phyloP scores from a whole-genome alignment of 2,329 filamentous ascomycete species.

The Zymoseptoria pseudotritici region DNA sequence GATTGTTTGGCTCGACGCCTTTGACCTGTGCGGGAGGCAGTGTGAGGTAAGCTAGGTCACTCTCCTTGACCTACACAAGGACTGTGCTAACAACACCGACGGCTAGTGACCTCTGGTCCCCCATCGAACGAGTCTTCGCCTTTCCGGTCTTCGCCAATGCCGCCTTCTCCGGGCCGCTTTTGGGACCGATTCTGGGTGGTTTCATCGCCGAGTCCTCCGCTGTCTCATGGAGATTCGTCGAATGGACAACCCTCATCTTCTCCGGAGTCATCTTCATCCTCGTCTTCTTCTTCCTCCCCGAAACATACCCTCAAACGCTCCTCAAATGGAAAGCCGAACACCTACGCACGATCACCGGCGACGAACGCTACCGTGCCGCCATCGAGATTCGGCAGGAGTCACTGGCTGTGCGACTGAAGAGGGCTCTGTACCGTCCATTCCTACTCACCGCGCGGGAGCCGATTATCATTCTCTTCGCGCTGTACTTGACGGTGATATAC shows the following conservation, averaged over 20 bases:
- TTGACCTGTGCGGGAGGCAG: constrained; percentile 41
- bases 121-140: constrained; percentile 32
- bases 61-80: neutral
- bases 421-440: constrained; percentile 37
- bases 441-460: constrained; percentile 30
- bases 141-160: constrained; percentile 46
- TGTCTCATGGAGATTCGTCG: constrained; percentile 41
- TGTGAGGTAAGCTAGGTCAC: constrained; percentile 22
- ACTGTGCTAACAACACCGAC: neutral
- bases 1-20: constrained; percentile 41
- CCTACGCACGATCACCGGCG: constrained; percentile 26
- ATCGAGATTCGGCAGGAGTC: constrained; percentile 38
- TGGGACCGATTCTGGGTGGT: constrained; percentile 40
- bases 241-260: constrained; percentile 34
- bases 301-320: constrained; percentile 42
- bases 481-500: constrained; percentile 47
- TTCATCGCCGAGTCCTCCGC: constrained; percentile 34
- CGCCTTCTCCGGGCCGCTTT: constrained; percentile 34
- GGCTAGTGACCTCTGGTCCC: constrained; percentile 11
- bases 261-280: constrained; percentile 22
- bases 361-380: constrained; percentile 42
- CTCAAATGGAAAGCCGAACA: constrained; percentile 32
- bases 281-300: constrained; percentile 40
- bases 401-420: constrained; percentile 30
- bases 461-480: constrained; percentile 39